Base-by-base conservation (phyloP, 371 early-diverging fungal genomes). In the Blakeslea trispora region DNA sequence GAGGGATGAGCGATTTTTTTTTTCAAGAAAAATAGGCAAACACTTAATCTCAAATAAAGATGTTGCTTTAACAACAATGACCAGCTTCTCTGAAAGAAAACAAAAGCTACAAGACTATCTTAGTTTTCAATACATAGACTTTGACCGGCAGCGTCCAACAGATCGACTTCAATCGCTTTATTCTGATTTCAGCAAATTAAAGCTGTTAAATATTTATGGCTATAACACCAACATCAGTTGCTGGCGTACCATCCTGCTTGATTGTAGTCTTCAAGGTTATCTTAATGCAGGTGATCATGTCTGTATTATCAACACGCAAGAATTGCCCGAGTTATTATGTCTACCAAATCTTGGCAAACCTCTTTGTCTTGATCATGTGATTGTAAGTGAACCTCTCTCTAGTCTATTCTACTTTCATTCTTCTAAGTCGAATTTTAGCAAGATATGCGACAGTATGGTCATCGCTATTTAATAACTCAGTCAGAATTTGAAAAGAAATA, bases 181-280 rank as follows among this genome's bases (percentile, higher is more conserved):
- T 34, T 72, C 72, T 5, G 72, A 72, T 23, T 72, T 72, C 32
- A 56, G 65, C 8, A 61, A 65, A 17, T 18, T 59, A 9, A 53
- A 57, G 17, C 31, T 55, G 8, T 50, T 64, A 23, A 72, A 72
- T 43, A 28, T 46, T 0, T 72, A 63, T 45, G 72, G 64, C 13
- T 68, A 63, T 43, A 58, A 68, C 13, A 63, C 66, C 21, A 72
- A 72, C 48, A 44, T 65, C 9, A 43, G 45, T 7, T 68, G 59
- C 45, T 72, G 72, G 72, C 55, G 57, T 24, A 43, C 50, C 15
- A 57, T 64, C 15, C 50, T 72, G n/a, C 32, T 68, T 5, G 60
- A 68, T 22, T 59, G 57, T 11, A 57, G 50, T 32, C 46, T 54
- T n/a, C 63, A 68, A n/a, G 72, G 72, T 7, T 53, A 50, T 45